Conservation (phyloP, 78 protist species). For the slime mould (Dictyostelium discoideum) region dicty_2.7 NC_007088.5:3079501-3080000, state of each 20-base stretch:
- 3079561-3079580: neutral
- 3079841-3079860: neutral
- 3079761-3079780: conserved; percentile 5
- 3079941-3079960: neutral
- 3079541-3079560: neutral
- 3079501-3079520: neutral
- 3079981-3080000: no score
- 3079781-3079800: neutral
- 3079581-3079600: conserved; percentile 30
- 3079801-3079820: neutral
- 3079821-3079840: neutral
- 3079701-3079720: neutral
- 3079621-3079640: neutral
- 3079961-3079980: no score
- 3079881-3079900: neutral
- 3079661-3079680: neutral
- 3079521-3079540: conserved; percentile 13
- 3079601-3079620: neutral
- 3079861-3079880: neutral
- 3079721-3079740: neutral
- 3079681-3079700: neutral
- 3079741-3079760: neutral
- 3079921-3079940: conserved; percentile 20
- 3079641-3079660: neutral
- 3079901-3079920: neutral